A percentile compares a stretch with the other conserved stretches of the same genome.
These are phyloP conservation scores for Iris pallida DNA, from an alignment of 116 monocot species.

Conservation along the genomic window DNA sequence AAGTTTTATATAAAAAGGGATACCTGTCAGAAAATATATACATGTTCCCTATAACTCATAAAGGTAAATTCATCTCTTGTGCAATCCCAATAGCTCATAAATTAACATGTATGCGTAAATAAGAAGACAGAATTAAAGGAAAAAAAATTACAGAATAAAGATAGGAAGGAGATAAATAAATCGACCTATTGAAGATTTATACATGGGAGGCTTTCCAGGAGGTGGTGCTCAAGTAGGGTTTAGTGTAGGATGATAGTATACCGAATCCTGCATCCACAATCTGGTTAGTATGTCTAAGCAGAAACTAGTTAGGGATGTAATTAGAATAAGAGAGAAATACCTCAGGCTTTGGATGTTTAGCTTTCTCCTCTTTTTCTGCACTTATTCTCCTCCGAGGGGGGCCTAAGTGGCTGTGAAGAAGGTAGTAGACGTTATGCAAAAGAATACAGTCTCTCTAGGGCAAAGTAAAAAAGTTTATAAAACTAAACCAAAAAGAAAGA, in stretches of 20 bases:
- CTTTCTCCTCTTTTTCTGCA: conserved; percentile 74
- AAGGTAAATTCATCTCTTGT: no score
- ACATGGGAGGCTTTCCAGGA: conserved; percentile 99
- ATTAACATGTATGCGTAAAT: conserved; percentile 2
- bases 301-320: conserved; percentile 1
- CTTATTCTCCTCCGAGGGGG: conserved; percentile 57
- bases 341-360: conserved; percentile 81
- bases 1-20: no score
- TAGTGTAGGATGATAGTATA: conserved; percentile 95
- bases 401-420: conserved; percentile 68
- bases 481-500: no score
- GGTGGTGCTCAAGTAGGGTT: conserved; percentile 98
- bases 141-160: not conserved
- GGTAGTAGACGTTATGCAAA: conserved; percentile 5
- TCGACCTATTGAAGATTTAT: conserved; percentile 89
- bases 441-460: no score
- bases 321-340: conserved; percentile 23
- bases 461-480: no score
- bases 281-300: conserved; percentile 8
- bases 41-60: no score
- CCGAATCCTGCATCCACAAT: conserved; percentile 70
- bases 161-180: not conserved
- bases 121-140: conserved; percentile 4
- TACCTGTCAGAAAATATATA: no score
- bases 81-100: no score